A percentile compares a stretch with the other conserved stretches of the same genome.
Conservation (phyloP, 805 yeast species). For the Kluyveromyces aestuarii region DNA sequence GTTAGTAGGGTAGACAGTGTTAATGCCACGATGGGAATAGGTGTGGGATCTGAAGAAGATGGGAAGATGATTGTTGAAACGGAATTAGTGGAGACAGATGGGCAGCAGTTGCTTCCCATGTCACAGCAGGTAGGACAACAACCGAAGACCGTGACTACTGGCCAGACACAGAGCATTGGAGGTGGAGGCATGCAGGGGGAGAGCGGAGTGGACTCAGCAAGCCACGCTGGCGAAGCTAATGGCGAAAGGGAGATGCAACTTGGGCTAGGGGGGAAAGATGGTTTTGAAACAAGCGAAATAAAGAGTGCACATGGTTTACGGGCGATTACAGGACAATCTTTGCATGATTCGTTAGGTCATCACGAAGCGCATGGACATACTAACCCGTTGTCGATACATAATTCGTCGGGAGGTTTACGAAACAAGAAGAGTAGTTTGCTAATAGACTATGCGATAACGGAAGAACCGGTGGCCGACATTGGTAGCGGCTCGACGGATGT, state of each 20-base stretch:
- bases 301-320: neutral
- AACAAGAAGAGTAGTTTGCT: slow-evolving; percentile 31
- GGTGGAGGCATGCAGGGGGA: neutral
- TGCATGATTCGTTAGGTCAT: neutral
- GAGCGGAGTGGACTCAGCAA: neutral
- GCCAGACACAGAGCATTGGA: neutral
- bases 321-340: neutral
- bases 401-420: slow-evolving; percentile 22
- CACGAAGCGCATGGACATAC: slow-evolving; percentile 1
- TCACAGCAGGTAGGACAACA: slow-evolving; percentile 8
- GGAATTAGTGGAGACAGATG: slow-evolving; percentile 47
- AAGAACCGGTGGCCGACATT: neutral
- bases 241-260: neutral
- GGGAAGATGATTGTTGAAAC: slow-evolving; percentile 48
- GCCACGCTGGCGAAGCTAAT: neutral
- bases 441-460: slow-evolving; percentile 9
- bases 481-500: neutral
- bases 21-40: neutral
- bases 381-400: slow-evolving; percentile 24
- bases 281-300: neutral
- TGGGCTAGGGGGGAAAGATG: neutral
- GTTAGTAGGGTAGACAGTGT: neutral
- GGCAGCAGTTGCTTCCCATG: slow-evolving; percentile 27
- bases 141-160: neutral
- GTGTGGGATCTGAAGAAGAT: slow-evolving; percentile 16